Conservation (phyloP, 345 rosid species). For the Citropsis articulata region DNA sequence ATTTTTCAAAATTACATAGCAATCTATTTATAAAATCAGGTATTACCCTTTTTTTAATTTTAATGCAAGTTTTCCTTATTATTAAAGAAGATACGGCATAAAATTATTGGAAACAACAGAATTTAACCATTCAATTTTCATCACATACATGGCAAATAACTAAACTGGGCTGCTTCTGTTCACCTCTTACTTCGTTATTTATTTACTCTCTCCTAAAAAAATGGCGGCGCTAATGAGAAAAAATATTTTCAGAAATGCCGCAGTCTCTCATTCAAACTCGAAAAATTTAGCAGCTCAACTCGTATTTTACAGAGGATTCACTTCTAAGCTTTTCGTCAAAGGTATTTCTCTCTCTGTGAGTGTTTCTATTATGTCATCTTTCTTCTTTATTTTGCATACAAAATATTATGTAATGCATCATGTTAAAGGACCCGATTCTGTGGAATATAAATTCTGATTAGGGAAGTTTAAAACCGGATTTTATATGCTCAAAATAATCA, state of each 20-base stretch:
- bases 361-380: too few species aligned
- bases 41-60: too few species aligned
- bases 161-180: too few species aligned
- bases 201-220: neutral
- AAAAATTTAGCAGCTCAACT: constrained; percentile 9
- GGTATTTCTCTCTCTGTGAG: constrained; percentile 8
- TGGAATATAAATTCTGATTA: neutral
- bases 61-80: too few species aligned
- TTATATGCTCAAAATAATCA: neutral
- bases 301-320: constrained; percentile 25
- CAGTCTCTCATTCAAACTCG: constrained; percentile 4
- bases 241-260: neutral
- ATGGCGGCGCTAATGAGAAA: constrained; percentile 26
- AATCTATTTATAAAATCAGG: constrained; percentile 8
- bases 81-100: too few species aligned
- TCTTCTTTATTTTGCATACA: too few species aligned
- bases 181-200: neutral
- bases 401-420: neutral
- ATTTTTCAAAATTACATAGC: too few species aligned
- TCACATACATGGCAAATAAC: too few species aligned
- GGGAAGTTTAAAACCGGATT: neutral
- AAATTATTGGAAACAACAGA: too few species aligned
- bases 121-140: too few species aligned
- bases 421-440: neutral
- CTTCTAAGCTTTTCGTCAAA: constrained; percentile 37